Conservation (phyloP, 768 basidiomycete species). For the Xanthoconium stramineum region DNA sequence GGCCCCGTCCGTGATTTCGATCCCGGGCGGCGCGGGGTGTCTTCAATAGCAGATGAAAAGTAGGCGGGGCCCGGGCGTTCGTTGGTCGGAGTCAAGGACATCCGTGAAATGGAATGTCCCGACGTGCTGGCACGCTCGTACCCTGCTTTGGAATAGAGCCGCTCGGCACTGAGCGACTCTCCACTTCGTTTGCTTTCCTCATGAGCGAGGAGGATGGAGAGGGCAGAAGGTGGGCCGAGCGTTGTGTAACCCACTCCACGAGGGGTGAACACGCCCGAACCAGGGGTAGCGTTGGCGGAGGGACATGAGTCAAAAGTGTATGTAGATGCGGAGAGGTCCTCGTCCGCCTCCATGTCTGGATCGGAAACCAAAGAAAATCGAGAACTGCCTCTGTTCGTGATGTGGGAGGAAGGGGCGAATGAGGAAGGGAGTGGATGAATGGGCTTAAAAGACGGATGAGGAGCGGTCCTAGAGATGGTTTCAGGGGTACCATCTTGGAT, state of each 20-base stretch:
- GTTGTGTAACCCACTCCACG: slow-evolving; percentile 22
- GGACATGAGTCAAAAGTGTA: slow-evolving; percentile 27
- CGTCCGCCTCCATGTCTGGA: slow-evolving; percentile 21
- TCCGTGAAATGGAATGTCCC: slow-evolving; percentile 10
- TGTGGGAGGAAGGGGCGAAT: slow-evolving; percentile 20
- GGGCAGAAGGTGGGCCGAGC: slow-evolving; percentile 29
- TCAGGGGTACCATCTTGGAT: slow-evolving; percentile 26
- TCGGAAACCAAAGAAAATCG: slow-evolving; percentile 23
- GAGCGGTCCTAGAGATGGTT: slow-evolving; percentile 16
- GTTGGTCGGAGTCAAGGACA: slow-evolving; percentile 22
- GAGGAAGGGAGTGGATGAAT: slow-evolving; percentile 21
- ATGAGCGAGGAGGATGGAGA: slow-evolving; percentile 36
- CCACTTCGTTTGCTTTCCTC: slow-evolving; percentile 5
- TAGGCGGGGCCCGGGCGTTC: slow-evolving; percentile 1
- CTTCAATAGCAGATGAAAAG: slow-evolving; percentile 2
- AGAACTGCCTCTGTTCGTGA: slow-evolving; percentile 23
- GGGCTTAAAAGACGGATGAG: slow-evolving; percentile 18
- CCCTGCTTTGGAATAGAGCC: not conserved
- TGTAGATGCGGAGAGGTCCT: slow-evolving; percentile 29
- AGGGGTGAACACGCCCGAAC: slow-evolving; percentile 19
- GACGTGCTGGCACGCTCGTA: not conserved
- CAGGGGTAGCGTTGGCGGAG: slow-evolving; percentile 1
- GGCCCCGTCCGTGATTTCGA: not conserved
- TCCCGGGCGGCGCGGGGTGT: not conserved
- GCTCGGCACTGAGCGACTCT: not conserved